Evolutionary conservation across 257 asterid genomes (phyloP), one percentile per base, ranked within the genome.

Genomic region (Solanum sparsipilum): DNA sequence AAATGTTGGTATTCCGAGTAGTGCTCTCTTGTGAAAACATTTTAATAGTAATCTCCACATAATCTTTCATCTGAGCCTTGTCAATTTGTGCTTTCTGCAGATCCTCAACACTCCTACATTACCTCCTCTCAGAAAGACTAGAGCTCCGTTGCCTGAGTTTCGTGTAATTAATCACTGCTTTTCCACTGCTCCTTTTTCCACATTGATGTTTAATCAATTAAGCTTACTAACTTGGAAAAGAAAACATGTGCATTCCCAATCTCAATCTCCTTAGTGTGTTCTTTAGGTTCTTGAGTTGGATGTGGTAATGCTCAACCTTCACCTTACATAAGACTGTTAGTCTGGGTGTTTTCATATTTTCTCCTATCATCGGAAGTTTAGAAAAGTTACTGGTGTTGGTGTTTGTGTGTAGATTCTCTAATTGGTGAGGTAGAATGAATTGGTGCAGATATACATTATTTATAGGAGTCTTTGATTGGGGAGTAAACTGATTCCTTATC

Each of bases 221-320:
- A 36, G 63, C 31, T 60, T n/a, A 52, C 81, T n/a, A 52, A 72
- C 65, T 38, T 73, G 70, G 83, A 48, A 48, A 29, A 81, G 29
- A 44, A 81, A 81, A 81, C 39, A 81, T 7, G 25, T 79, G 65
- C 65, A 81, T 44, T 46, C 18, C 25, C 41, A 16, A 87, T 88
- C 68, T 78, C 63, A 35, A 34, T 65, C 63, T 79, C 58, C 76
- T 75, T 83, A 63, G 31, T 29, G 39, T 90, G 73, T 73, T 85
- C 8, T 83, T 87, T 72, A 94, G 98, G 94, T 88, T 52, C 91
- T 94, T 88, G 90, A 89, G 88, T 92, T 92, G 90, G 92, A 88
- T 46, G 82, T 94, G 93, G 95, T 86, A 95, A 96, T 41, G 83
- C 87, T 87, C 96, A 91, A 46, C 94, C 90, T 89, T 91, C 94